Percentiles rank a stretch among this genome's conserved stretches.
phyloP scores from a whole-genome alignment of 2,329 filamentous ascomycete species.

The Pseudogymnoascus sp. region DNA sequence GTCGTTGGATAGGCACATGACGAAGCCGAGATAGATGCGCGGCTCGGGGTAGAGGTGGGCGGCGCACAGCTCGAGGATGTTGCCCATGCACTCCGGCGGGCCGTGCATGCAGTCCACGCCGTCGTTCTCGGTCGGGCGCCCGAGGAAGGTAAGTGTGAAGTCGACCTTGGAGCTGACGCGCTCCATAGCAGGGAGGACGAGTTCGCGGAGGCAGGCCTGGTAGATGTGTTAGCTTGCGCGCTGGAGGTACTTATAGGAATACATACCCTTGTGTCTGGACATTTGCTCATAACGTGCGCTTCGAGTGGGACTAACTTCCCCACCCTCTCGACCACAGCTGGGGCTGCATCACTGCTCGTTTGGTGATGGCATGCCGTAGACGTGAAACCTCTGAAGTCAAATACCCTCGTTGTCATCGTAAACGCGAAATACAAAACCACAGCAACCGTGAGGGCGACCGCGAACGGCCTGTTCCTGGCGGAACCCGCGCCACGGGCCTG shows the following conservation, averaged over 20 bases:
- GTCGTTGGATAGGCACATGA: slow-evolving; percentile 76
- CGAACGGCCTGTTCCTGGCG: neutral
- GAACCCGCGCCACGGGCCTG: neutral
- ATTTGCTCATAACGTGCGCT: slow-evolving; percentile 96
- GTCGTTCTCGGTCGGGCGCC: slow-evolving; percentile 67
- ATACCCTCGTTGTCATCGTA: neutral
- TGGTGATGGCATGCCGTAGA: neutral
- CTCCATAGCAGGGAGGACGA: slow-evolving; percentile 84
- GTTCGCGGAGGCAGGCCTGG: slow-evolving; percentile 68
- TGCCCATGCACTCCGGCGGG: slow-evolving; percentile 81
- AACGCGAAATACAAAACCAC: slow-evolving; percentile 2
- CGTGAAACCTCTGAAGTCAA: neutral
- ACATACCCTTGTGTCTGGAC: slow-evolving; percentile 70
- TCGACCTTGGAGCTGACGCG: slow-evolving; percentile 75
- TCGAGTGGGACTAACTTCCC: slow-evolving; percentile 64
- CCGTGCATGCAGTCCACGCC: slow-evolving; percentile 87
- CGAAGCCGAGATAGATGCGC: slow-evolving; percentile 85
- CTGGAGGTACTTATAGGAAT: neutral
- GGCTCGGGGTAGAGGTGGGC: slow-evolving; percentile 74
- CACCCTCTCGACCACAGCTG: neutral
- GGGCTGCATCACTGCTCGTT: neutral
- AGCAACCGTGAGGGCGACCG: neutral
- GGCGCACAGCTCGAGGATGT: slow-evolving; percentile 91
- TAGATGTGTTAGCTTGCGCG: slow-evolving; percentile 1
- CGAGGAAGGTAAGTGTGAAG: slow-evolving; percentile 87